Percentiles rank a stretch among this genome's conserved stretches.
Conservation (phyloP, 2,329 filamentous ascomycete species). For the Leptographium wingfieldii region DNA sequence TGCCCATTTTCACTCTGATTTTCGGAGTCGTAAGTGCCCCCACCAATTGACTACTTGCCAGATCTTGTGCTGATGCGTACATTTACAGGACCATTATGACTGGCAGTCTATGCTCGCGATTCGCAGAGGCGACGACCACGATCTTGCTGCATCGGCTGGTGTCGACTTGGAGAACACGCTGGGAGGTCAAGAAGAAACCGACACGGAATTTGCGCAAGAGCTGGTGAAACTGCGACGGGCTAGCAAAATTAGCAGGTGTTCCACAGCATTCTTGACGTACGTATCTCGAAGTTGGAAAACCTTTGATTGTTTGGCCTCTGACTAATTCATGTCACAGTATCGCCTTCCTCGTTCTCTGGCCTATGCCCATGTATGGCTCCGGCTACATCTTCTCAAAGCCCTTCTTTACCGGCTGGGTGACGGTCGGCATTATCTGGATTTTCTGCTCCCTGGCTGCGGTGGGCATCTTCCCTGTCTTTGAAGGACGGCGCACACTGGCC, state of each 20-base stretch:
- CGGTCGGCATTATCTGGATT: slow-evolving; percentile 67
- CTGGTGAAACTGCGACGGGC: slow-evolving; percentile 20
- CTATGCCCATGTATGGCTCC: slow-evolving; percentile 79
- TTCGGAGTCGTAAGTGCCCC: slow-evolving; percentile 33
- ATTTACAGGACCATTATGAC: slow-evolving; percentile 57
- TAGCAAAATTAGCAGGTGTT: slow-evolving; percentile 20
- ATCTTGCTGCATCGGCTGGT: slow-evolving; percentile 50
- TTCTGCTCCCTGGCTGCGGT: slow-evolving; percentile 62
- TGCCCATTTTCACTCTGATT: slow-evolving; percentile 60
- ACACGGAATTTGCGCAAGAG: slow-evolving; percentile 28
- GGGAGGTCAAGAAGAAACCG: slow-evolving; percentile 25
- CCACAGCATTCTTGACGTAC: slow-evolving; percentile 20
- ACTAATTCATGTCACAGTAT: slow-evolving; percentile 33
- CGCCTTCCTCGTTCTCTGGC: slow-evolving; percentile 69
- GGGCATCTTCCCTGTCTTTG: slow-evolving; percentile 69
- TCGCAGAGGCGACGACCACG: slow-evolving; percentile 64
- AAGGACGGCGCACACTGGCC: slow-evolving; percentile 56
- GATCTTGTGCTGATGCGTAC: neutral
- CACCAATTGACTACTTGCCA: neutral
- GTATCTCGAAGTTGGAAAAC: slow-evolving; percentile 1
- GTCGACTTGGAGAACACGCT: slow-evolving; percentile 53
- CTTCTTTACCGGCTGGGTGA: slow-evolving; percentile 75
- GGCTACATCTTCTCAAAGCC: slow-evolving; percentile 70
- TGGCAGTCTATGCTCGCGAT: slow-evolving; percentile 76
- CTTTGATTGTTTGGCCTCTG: slow-evolving; percentile 9